Evolutionary conservation across 1,284 basidiomycete species (phyloP).

Genomic region (Microbotryum violaceum): DNA sequence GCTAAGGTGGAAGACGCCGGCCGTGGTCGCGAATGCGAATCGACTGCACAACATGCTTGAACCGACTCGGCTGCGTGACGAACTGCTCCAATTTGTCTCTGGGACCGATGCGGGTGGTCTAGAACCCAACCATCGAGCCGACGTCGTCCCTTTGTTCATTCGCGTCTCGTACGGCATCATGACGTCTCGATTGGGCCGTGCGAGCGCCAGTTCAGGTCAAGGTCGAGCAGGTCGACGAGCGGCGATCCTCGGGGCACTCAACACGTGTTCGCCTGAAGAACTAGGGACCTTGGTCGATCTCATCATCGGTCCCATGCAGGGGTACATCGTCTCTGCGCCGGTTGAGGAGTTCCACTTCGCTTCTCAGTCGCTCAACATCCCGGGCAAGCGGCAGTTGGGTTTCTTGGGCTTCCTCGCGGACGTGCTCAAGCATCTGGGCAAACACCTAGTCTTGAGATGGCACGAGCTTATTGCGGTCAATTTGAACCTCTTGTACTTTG

Average conservation of each 20-base stretch:
- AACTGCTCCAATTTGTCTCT: slow-evolving; percentile 66
- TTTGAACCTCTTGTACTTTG: slow-evolving; percentile 56
- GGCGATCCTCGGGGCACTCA: slow-evolving; percentile 68
- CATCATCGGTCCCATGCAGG: slow-evolving; percentile 73
- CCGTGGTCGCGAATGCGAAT: slow-evolving; percentile 59
- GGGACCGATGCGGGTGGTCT: slow-evolving; percentile 48
- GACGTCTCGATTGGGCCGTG: slow-evolving; percentile 68
- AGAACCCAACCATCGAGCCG: slow-evolving; percentile 55
- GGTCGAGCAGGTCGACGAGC: slow-evolving; percentile 63
- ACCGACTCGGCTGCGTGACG: slow-evolving; percentile 80
- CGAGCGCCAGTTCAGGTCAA: slow-evolving; percentile 46
- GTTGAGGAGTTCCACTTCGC: slow-evolving; percentile 31
- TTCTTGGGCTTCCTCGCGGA: slow-evolving; percentile 78
- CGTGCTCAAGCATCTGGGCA: slow-evolving; percentile 69
- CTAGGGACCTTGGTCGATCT: slow-evolving; percentile 72
- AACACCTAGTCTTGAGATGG: slow-evolving; percentile 55
- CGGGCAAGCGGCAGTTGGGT: slow-evolving; percentile 69
- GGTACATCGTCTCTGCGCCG: slow-evolving; percentile 27
- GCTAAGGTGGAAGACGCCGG: slow-evolving; percentile 70
- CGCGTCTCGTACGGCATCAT: slow-evolving; percentile 83
- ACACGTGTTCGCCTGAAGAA: slow-evolving; percentile 64
- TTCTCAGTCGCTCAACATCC: slow-evolving; percentile 26
- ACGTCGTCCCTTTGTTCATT: slow-evolving; percentile 66
- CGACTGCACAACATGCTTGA: slow-evolving; percentile 68
- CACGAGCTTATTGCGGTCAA: slow-evolving; percentile 60